Conservation (phyloP, 768 basidiomycete genomes). For the Candolleomyces efflorescens region DNA sequence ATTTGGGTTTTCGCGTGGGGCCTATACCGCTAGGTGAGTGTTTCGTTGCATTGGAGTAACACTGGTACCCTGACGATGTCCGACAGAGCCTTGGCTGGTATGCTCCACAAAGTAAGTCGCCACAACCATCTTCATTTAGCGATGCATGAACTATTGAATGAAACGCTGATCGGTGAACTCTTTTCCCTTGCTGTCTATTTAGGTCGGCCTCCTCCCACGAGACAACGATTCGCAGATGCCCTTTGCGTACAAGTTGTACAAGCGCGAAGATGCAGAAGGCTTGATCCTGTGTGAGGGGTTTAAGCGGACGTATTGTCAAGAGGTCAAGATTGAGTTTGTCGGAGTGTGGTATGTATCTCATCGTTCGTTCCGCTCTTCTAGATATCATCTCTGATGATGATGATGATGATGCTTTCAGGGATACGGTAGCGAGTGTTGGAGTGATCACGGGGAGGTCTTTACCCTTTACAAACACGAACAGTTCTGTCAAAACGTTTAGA, state of each 20-base stretch:
- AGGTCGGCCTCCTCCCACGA: constrained; percentile 69
- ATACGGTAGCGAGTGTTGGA: constrained; percentile 78
- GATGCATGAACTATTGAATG: no score
- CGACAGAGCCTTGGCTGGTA: constrained; percentile 68
- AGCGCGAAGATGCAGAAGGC: constrained; percentile 41
- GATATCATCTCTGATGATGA: background rate
- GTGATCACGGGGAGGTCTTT: constrained; percentile 52
- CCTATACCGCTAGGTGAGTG: constrained; percentile 41
- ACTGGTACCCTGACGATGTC: background rate
- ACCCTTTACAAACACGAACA: constrained; percentile 65
- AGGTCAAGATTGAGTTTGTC: constrained; percentile 72
- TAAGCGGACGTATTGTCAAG: constrained; percentile 65
- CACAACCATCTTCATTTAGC: no score
- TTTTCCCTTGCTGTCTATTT: background rate
- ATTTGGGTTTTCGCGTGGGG: constrained; percentile 73
- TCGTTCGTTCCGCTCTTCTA: background rate
- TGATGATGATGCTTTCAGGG: constrained; percentile 37
- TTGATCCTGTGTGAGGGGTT: constrained; percentile 55
- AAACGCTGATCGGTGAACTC: background rate
- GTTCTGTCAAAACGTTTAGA: constrained; percentile 63
- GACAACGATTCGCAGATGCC: constrained; percentile 67
- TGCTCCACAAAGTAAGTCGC: constrained; percentile 56
- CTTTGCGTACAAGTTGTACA: constrained; percentile 75
- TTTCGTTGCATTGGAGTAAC: constrained; percentile 19
- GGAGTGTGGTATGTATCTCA: constrained; percentile 61